phyloP scores from a whole-genome alignment of 2,329 filamentous ascomycete genomes.

The Hawksworthiomyces lignivorus region DNA sequence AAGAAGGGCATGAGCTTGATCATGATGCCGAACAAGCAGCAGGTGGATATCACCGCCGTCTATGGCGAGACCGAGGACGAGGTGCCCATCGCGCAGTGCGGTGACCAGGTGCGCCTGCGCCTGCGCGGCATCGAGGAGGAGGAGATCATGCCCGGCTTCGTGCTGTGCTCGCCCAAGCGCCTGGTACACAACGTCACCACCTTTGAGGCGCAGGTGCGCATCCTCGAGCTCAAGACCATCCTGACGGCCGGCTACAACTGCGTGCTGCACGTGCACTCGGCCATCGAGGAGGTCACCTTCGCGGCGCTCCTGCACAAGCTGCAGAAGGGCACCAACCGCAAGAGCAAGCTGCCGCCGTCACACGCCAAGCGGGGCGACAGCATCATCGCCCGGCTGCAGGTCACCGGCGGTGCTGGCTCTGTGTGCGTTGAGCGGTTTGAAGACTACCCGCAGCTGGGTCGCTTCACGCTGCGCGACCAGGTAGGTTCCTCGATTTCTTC shows the following conservation, averaged over 20 bases:
- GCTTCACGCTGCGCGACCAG: slow-evolving; percentile 84
- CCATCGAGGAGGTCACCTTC: slow-evolving; percentile 96
- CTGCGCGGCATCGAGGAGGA: slow-evolving; percentile 95
- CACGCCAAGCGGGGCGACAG: slow-evolving; percentile 76
- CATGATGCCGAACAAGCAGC: slow-evolving; percentile 93
- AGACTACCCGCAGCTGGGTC: slow-evolving; percentile 89
- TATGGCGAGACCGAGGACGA: slow-evolving; percentile 98
- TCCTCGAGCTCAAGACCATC: slow-evolving; percentile 91
- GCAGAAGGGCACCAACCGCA: slow-evolving; percentile 87
- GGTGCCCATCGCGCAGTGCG: slow-evolving; percentile 70
- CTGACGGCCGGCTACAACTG: slow-evolving; percentile 95
- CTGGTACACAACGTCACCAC: slow-evolving; percentile 81
- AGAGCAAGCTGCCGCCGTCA: slow-evolving; percentile 86
- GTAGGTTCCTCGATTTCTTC: slow-evolving; percentile 35
- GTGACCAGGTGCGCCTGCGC: slow-evolving; percentile 88
- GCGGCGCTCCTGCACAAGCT: slow-evolving; percentile 81
- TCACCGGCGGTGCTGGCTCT: slow-evolving; percentile 74
- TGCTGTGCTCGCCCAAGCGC: slow-evolving; percentile 89
- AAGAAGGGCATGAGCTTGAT: slow-evolving; percentile 81
- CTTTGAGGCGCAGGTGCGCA: slow-evolving; percentile 95
- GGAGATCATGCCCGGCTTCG: slow-evolving; percentile 90
- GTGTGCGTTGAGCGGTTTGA: slow-evolving; percentile 94
- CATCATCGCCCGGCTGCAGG: slow-evolving; percentile 87
- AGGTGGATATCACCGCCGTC: slow-evolving; percentile 71
- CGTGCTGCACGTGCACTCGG: slow-evolving; percentile 92